Base-by-base conservation (phyloP, 148 eudicot genomes). In the Silene conica region DNA sequence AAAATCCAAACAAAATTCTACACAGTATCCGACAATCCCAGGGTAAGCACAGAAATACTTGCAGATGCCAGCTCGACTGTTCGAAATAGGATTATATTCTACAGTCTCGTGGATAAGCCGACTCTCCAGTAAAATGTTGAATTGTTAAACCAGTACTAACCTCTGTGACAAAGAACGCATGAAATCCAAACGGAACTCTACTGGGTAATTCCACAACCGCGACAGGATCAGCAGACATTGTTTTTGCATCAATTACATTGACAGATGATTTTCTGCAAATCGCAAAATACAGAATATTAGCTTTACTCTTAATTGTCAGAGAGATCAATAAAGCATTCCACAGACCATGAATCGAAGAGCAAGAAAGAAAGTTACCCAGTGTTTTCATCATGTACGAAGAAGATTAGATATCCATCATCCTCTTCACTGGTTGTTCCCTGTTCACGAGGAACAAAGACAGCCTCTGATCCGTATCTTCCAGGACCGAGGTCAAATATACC, bases 101-200 rank as follows among this genome's bases (percentile, higher is more conserved):
- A n/a, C n/a, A n/a, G n/a, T n/a, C n/a, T n/a, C n/a, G n/a, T n/a
- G n/a, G n/a, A n/a, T n/a, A n/a, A n/a, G n/a, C n/a, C n/a, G n/a
- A n/a, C n/a, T n/a, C n/a, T n/a, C n/a, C n/a, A n/a, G 11, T 64
- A 64, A 31, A 28, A 63, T 38, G 16, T 13, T 28, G 6, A 6
- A 34, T 6, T 16, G 16, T 15, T 31, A 28, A 34, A 64, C 18
- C 19, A 64, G 16, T 63, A 82, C 92, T 60, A 52, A 92, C 98
- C 97, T 92, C 98, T 15, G 92, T 87, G 2, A 93, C 89, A 74
- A 94, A 94, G 88, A 94, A 87, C 70, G 98, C 98, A 81, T 94
- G 98, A 80, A 94, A 94, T 55, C 98, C 98, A 67, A 89, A 91
- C 7, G 98, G 97, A 84, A 94, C 98, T 80, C 98, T 88, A 4